Evolutionary conservation across 345 rosid genomes (phyloP).

Genomic region (Eucalyptus sp.): DNA sequence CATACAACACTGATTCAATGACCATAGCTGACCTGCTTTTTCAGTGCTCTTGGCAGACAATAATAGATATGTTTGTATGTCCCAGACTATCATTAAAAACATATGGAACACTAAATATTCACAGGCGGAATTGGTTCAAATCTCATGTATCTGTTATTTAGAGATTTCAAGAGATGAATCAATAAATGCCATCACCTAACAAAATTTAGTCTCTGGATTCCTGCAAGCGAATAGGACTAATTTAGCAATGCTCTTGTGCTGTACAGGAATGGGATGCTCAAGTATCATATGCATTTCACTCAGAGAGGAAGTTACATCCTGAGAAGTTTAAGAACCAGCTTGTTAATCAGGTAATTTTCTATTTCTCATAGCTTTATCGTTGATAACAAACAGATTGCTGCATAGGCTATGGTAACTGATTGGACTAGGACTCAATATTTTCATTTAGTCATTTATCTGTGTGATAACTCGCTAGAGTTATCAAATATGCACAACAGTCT

Average conservation of each 20-base stretch:
- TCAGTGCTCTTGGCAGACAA: neutral
- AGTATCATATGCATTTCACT: conserved; percentile 65
- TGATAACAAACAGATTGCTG: neutral
- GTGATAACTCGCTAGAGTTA: neutral
- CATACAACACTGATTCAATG: neutral
- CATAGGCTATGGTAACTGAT: neutral
- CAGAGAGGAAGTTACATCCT: conserved; percentile 53
- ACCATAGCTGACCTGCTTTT: neutral
- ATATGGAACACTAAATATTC: neutral
- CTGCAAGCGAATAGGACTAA: neutral
- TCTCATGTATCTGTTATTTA: neutral
- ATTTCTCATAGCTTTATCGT: neutral
- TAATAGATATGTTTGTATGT: neutral
- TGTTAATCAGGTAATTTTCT: conserved; percentile 37
- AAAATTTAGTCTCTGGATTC: neutral
- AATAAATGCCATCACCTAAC: neutral
- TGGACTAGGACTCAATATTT: neutral
- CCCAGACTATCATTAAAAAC: neutral
- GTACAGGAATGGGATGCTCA: conserved; percentile 75
- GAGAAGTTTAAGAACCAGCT: conserved; percentile 63
- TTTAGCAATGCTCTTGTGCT: neutral
- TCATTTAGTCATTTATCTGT: neutral
- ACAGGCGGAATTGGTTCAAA: neutral
- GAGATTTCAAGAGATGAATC: neutral
- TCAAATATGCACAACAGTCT: neutral